Percentiles rank a stretch among this genome's conserved stretches.
phyloP scores from a whole-genome alignment of 768 basidiomycete genomes.

The Rickenella mellea region DNA sequence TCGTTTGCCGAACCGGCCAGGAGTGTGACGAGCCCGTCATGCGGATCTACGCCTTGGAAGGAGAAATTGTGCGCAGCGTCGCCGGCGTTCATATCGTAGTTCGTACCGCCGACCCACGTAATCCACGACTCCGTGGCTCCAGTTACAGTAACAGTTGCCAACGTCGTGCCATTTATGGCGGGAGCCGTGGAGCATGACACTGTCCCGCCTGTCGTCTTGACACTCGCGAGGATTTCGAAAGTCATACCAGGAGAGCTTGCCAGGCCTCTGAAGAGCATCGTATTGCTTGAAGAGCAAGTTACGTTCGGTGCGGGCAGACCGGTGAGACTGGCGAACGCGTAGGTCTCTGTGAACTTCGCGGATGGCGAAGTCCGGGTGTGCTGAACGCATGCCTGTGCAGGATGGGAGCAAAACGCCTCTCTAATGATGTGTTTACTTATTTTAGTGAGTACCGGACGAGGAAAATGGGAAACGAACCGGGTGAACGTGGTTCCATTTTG shows the following conservation, averaged over 20 bases:
- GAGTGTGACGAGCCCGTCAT: constrained; percentile 29
- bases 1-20: constrained; percentile 16
- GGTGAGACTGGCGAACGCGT: constrained; percentile 29
- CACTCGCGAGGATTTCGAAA: constrained; percentile 57
- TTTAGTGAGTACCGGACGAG: not conserved
- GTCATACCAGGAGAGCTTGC: constrained; percentile 51
- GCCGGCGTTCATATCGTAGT: constrained; percentile 58
- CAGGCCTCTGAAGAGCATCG: constrained; percentile 44
- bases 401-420: constrained; percentile 60
- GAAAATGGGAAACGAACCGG: constrained; percentile 44
- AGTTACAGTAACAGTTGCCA: constrained; percentile 33
- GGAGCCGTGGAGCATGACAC: constrained; percentile 22
- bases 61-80: constrained; percentile 44
- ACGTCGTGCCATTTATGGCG: constrained; percentile 9
- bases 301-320: constrained; percentile 49
- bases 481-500: constrained; percentile 30
- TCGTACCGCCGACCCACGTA: constrained; percentile 67
- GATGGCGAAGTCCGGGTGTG: constrained; percentile 30
- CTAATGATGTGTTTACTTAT: constrained; percentile 19
- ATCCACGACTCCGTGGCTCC: constrained; percentile 48
- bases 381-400: constrained; percentile 51
- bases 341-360: constrained; percentile 20
- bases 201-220: constrained; percentile 21
- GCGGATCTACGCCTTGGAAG: constrained; percentile 57
- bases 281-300: constrained; percentile 47